Evolutionary conservation across 805 yeast genomes (phyloP).

Genomic region (Candida boleticola): DNA sequence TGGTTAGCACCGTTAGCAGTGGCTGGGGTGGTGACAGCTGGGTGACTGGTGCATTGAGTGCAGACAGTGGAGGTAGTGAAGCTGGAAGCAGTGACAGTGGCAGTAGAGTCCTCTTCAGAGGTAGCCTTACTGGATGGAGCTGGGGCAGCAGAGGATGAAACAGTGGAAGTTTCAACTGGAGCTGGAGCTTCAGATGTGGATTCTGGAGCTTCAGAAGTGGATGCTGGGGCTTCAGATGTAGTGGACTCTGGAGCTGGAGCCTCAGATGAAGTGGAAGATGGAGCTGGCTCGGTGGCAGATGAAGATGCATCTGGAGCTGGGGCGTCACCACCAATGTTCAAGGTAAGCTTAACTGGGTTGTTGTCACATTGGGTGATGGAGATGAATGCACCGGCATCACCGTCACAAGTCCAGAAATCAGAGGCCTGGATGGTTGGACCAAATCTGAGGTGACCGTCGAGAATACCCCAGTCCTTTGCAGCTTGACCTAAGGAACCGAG

Average conservation of each 20-base stretch:
- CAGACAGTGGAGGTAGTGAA: slow-evolving; percentile 1
- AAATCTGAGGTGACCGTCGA: slow-evolving; percentile 24
- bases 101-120: slow-evolving; percentile 3
- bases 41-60: neutral
- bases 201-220: slow-evolving; percentile 19
- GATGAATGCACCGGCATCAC: slow-evolving; percentile 15
- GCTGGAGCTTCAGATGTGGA: neutral
- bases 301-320: slow-evolving; percentile 25
- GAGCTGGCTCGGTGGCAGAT: slow-evolving; percentile 21
- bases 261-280: slow-evolving; percentile 22
- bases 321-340: slow-evolving; percentile 15
- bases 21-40: slow-evolving; percentile 1
- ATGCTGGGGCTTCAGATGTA: slow-evolving; percentile 23
- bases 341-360: slow-evolving; percentile 8
- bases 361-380: slow-evolving; percentile 9
- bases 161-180: neutral
- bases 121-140: neutral
- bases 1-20: slow-evolving; percentile 17
- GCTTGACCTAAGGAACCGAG: slow-evolving; percentile 13
- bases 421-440: slow-evolving; percentile 14
- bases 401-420: slow-evolving; percentile 25
- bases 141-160: slow-evolving; percentile 5
- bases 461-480: slow-evolving; percentile 26
- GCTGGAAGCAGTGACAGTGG: neutral
- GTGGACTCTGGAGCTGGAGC: slow-evolving; percentile 21